These are phyloP conservation scores for Metarhizium anisopliae DNA, from an alignment of 2,329 filamentous ascomycete species.

Conservation along the genomic window DNA sequence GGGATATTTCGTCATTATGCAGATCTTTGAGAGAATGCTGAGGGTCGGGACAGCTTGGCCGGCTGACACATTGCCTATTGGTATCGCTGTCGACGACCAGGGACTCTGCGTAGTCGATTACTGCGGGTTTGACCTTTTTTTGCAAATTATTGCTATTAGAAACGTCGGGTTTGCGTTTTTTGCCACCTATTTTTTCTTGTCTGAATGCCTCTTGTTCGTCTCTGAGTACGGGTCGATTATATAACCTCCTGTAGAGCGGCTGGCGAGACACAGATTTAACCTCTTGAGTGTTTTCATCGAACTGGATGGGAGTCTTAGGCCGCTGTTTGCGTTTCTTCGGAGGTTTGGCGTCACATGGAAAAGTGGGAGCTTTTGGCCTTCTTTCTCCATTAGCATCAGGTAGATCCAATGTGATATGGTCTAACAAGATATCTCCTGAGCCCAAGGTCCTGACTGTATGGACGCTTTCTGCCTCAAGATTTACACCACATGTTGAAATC, in stretches of 20 bases:
- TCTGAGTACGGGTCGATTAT: neutral
- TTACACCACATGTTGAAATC: neutral
- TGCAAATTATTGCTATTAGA: neutral
- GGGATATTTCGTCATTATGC: neutral
- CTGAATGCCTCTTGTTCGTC: neutral
- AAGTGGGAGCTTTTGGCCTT: neutral
- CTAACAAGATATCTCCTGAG: neutral
- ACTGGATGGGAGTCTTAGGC: constrained; percentile 23
- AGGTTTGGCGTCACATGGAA: neutral
- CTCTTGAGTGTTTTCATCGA: constrained; percentile 21
- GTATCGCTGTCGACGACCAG: neutral
- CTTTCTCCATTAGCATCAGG: neutral
- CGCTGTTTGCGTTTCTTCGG: constrained; percentile 22
- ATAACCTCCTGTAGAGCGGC: neutral
- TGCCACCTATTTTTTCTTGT: neutral
- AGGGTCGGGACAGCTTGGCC: neutral
- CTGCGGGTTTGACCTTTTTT: neutral
- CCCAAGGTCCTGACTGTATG: neutral
- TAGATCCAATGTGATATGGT: neutral
- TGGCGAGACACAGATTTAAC: constrained; percentile 9
- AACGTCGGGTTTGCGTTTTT: neutral
- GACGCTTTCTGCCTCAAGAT: neutral
- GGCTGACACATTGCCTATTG: neutral
- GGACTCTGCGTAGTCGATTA: neutral
- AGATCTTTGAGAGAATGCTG: neutral